Evolutionary conservation across 2,329 filamentous ascomycete genomes (phyloP).

Genomic region (Lecanoromycetidae sp.): DNA sequence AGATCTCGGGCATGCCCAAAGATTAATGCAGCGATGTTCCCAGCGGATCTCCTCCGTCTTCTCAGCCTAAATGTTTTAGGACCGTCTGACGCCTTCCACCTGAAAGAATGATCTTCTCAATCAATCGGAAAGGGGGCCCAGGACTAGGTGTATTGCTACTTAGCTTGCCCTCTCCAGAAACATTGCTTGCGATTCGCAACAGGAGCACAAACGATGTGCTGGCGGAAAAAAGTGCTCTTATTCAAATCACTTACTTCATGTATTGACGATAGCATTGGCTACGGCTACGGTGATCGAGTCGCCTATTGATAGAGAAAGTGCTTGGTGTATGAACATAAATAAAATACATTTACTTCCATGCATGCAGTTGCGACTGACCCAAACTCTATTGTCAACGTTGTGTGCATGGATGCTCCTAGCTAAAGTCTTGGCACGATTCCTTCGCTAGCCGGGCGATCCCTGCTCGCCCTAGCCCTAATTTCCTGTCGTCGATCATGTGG

Average conservation of each 20-base stretch:
- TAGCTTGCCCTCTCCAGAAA: neutral
- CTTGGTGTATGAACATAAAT: constrained; percentile 6
- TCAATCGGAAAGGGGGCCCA: no score
- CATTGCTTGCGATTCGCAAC: neutral
- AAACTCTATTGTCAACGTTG: no score
- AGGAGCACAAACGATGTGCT: constrained; percentile 1
- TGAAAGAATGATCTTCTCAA: no score
- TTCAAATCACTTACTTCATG: neutral
- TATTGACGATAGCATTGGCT: constrained; percentile 7
- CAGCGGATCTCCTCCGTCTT: constrained; percentile 5
- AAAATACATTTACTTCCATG: neutral
- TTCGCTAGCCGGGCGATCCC: no score
- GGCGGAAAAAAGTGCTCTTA: constrained; percentile 1
- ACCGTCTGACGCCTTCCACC: neutral
- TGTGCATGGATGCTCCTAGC: no score
- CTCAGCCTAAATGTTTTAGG: neutral
- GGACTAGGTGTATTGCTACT: no score
- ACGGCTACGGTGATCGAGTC: constrained; percentile 6
- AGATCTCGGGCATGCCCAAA: neutral
- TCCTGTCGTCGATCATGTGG: no score
- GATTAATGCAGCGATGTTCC: constrained; percentile 9
- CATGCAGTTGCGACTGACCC: no score
- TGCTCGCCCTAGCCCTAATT: no score
- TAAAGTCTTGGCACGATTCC: no score
- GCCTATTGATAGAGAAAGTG: constrained; percentile 4